Evolutionary conservation across 345 rosid genomes (phyloP).

Genomic region (Rhizophora mangle): DNA sequence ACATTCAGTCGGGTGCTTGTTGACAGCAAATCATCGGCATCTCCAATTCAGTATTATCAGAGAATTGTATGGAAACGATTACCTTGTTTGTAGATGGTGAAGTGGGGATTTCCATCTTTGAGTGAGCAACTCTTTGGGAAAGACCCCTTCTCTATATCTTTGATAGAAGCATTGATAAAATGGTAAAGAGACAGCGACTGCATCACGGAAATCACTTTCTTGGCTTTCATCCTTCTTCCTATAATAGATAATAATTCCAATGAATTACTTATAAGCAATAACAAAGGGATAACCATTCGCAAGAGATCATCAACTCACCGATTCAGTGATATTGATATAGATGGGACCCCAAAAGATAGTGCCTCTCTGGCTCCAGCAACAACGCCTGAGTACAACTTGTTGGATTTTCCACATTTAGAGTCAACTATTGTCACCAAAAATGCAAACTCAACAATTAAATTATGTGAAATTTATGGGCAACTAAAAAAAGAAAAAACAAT

Average conservation of each 20-base stretch:
- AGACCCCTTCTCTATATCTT: slow-evolving; percentile 10
- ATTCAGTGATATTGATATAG: slow-evolving; percentile 20
- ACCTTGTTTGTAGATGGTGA: slow-evolving; percentile 20
- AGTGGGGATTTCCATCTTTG: slow-evolving; percentile 16
- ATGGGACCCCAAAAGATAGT: slow-evolving; percentile 20
- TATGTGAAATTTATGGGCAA: background rate
- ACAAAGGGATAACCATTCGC: background rate
- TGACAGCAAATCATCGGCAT: too few relatives aligned
- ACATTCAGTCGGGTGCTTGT: too few relatives aligned
- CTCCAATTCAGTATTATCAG: background rate
- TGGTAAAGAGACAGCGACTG: slow-evolving; percentile 18
- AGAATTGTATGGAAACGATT: background rate
- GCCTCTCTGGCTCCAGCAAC: slow-evolving; percentile 25
- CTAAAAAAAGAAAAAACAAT: background rate
- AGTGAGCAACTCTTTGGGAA: slow-evolving; percentile 15
- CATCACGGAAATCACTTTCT: slow-evolving; percentile 18
- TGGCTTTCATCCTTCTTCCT: slow-evolving; percentile 15
- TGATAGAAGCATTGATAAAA: slow-evolving; percentile 16
- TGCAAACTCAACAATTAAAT: background rate
- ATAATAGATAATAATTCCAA: background rate
- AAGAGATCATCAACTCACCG: slow-evolving; percentile 7
- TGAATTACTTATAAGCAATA: background rate
- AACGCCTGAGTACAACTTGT: slow-evolving; percentile 19
- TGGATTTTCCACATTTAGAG: background rate
- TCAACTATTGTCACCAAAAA: too few relatives aligned